A percentile compares a stretch with the other conserved stretches of the same genome.
These are phyloP conservation scores for Stagonosporopsis rhizophila DNA, from an alignment of 2,329 filamentous ascomycete genomes.

Conservation along the genomic window DNA sequence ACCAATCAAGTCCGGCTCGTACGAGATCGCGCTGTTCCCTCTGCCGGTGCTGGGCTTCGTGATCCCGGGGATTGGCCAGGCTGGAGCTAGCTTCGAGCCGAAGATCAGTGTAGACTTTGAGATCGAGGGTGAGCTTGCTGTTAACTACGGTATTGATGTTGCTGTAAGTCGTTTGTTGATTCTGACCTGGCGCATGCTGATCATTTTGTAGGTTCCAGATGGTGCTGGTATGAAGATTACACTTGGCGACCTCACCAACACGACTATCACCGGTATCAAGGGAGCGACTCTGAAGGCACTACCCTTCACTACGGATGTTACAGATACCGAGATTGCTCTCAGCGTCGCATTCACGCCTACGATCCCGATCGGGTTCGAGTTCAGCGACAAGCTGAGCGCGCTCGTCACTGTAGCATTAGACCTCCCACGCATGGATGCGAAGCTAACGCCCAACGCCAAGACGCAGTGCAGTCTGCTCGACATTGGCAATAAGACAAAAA, in stretches of 20 bases:
- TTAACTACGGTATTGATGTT: conserved; percentile 49
- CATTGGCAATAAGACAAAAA: neutral
- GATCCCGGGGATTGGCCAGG: conserved; percentile 48
- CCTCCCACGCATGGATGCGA: conserved; percentile 41
- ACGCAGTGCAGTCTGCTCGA: conserved; percentile 29
- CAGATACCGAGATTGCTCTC: conserved; percentile 37
- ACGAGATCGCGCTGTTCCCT: conserved; percentile 31
- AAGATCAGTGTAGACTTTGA: conserved; percentile 38
- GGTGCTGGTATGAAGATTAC: conserved; percentile 40
- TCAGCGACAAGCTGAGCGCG: conserved; percentile 37
- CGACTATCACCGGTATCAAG: conserved; percentile 30
- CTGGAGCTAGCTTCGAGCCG: conserved; percentile 45
- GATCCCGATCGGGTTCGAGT: conserved; percentile 47
- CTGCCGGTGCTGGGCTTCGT: conserved; percentile 41
- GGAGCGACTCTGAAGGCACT: conserved; percentile 39
- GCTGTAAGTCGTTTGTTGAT: conserved; percentile 28
- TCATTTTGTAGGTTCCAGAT: conserved; percentile 32
- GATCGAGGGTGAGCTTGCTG: conserved; percentile 37
- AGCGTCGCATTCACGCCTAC: conserved; percentile 41
- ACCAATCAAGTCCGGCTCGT: conserved; percentile 32
- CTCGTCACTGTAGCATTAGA: conserved; percentile 41
- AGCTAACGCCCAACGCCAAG: conserved; percentile 32
- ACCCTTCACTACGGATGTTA: conserved; percentile 42
- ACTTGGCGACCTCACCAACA: conserved; percentile 29
- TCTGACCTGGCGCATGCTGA: conserved; percentile 4